phyloP scores from a whole-genome alignment of 1,284 basidiomycete genomes.

The Pisolithus thermaeus region DNA sequence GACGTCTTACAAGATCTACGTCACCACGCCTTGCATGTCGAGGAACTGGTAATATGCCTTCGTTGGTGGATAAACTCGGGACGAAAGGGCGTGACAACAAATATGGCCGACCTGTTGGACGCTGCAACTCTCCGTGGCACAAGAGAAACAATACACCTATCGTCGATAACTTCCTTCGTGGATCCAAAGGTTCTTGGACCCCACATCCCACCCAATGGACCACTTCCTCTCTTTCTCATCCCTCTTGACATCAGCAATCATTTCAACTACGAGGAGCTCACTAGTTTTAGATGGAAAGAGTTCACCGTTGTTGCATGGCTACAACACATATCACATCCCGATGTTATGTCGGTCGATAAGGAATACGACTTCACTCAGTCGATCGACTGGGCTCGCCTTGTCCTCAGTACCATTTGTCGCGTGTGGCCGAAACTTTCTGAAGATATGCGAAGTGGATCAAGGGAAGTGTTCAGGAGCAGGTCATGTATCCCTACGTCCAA shows the following conservation, averaged over 20 bases:
- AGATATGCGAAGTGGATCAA: slow-evolving; percentile 53
- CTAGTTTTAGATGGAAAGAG: slow-evolving; percentile 78
- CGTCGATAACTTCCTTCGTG: slow-evolving; percentile 67
- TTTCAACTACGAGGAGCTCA: slow-evolving; percentile 55
- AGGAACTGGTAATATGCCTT: no score
- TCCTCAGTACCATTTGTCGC: slow-evolving; percentile 67
- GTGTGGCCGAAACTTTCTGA: slow-evolving; percentile 72
- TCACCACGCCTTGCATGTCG: no score
- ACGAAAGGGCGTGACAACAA: no score
- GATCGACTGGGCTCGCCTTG: slow-evolving; percentile 76
- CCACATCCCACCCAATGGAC: slow-evolving; percentile 75
- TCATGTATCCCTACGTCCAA: slow-evolving; percentile 74
- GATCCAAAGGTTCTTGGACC: slow-evolving; percentile 56
- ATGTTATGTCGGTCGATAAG: slow-evolving; percentile 36
- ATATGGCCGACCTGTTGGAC: no score
- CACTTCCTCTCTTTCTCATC: slow-evolving; percentile 74
- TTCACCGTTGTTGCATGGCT: slow-evolving; percentile 78
- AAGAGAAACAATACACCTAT: slow-evolving; percentile 58
- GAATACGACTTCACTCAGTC: slow-evolving; percentile 69
- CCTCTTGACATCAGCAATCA: slow-evolving; percentile 66
- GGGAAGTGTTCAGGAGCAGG: slow-evolving; percentile 52
- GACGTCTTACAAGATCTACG: no score
- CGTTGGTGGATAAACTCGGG: no score
- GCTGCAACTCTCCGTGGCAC: slow-evolving; percentile 17
- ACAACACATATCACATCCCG: slow-evolving; percentile 53